These are phyloP conservation scores for Leccinum rimulosum DNA, from an alignment of 768 basidiomycete species.

Conservation along the genomic window DNA sequence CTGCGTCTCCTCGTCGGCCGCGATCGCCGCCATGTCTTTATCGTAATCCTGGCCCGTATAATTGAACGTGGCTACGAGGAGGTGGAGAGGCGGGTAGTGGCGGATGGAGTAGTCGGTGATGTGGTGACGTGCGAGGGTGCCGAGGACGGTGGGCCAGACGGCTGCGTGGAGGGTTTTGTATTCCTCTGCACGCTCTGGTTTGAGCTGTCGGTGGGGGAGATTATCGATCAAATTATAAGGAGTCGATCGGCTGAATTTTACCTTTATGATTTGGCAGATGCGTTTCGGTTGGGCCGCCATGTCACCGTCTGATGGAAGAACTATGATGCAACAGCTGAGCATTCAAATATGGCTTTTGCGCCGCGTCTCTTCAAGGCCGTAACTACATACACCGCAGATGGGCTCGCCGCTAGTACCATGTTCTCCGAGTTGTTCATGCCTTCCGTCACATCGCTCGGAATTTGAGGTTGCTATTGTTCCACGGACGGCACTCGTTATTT, in stretches of 20 bases:
- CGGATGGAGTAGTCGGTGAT: conserved; percentile 77
- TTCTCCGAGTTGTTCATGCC: not conserved
- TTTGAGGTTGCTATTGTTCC: not conserved
- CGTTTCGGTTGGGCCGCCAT: conserved; percentile 41
- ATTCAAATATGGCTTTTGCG: not conserved
- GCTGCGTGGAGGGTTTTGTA: conserved; percentile 58
- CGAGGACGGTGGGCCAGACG: conserved; percentile 71
- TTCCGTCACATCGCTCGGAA: not conserved
- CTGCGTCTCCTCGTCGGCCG: conserved; percentile 65
- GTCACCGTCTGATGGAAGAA: not conserved
- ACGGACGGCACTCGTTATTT: not conserved
- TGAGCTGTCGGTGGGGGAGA: conserved; percentile 43
- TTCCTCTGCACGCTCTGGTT: conserved; percentile 47
- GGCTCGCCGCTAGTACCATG: too few species aligned
- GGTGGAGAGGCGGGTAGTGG: conserved; percentile 55
- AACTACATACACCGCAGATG: not conserved
- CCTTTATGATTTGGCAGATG: conserved; percentile 72
- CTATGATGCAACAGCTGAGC: not conserved
- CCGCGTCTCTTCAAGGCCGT: not conserved
- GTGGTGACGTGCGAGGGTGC: conserved; percentile 57
- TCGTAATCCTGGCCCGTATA: conserved; percentile 67
- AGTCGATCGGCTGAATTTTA: conserved; percentile 22
- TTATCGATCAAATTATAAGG: not conserved
- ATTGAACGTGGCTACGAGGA: conserved; percentile 80
- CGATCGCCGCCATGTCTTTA: conserved; percentile 62